These are phyloP conservation scores for Syzygium syzygioides DNA, from an alignment of 441 rosid genomes.

Conservation along the genomic window DNA sequence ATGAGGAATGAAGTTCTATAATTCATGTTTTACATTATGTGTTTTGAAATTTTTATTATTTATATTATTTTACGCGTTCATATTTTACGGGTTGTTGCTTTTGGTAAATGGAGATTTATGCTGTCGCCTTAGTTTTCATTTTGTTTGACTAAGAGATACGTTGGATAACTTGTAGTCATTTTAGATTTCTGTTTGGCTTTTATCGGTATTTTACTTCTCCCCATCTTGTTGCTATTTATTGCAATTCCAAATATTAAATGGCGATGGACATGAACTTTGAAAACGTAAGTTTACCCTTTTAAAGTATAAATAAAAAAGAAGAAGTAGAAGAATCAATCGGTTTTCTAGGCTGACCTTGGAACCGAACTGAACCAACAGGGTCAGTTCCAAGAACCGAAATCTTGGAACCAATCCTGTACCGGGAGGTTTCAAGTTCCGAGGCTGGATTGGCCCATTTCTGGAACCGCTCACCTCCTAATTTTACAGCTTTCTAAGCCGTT, in stretches of 20 bases:
- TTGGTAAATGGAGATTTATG: neutral
- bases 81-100: neutral
- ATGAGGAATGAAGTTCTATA: neutral
- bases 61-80: neutral
- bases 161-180: no score
- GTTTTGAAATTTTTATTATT: neutral
- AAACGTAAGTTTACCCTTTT: neutral
- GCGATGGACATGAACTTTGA: neutral
- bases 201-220: neutral
- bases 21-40: neutral
- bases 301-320: neutral
- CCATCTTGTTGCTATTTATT: no score
- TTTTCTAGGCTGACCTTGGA: no score
- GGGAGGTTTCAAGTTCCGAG: neutral
- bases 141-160: neutral
- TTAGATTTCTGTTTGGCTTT: neutral
- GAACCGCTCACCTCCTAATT: neutral
- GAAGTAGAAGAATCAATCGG: neutral
- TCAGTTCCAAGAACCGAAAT: neutral
- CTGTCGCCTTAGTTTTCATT: no score
- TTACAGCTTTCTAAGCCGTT: neutral
- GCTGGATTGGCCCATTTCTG: neutral
- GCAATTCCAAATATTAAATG: no score
- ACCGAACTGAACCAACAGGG: no score
- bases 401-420: rapidly evolving